phyloP scores from a whole-genome alignment of 2,329 filamentous ascomycete species.

The Cladobotryum protrusum region DNA sequence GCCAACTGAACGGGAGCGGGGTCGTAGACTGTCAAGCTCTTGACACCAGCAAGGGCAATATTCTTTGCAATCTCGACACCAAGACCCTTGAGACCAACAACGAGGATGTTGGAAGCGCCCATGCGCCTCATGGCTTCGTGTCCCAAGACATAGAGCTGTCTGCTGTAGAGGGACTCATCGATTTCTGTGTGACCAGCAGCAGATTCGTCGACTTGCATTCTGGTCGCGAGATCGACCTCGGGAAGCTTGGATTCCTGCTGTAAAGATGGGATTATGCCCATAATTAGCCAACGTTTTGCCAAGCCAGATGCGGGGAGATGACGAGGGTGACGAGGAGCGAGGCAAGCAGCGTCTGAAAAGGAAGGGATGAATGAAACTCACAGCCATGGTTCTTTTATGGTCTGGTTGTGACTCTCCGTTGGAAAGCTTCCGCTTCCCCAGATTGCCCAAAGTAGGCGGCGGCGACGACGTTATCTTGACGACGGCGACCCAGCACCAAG shows the following conservation, averaged over 20 bases:
- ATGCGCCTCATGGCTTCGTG: constrained; percentile 97
- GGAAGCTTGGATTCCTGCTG: constrained; percentile 46
- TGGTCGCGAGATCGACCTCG: constrained; percentile 56
- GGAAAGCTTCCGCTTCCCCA: constrained; percentile 64
- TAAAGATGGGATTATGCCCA: neutral
- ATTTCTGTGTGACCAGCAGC: constrained; percentile 53
- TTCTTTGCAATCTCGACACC: constrained; percentile 99
- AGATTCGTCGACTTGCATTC: constrained; percentile 60
- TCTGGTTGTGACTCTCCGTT: constrained; percentile 51
- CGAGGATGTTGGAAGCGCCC: constrained; percentile 88
- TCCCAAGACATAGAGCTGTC: constrained; percentile 65
- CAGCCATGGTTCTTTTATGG: constrained; percentile 56
- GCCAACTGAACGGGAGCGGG: constrained; percentile 75
- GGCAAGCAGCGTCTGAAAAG: neutral
- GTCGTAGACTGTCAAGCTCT: constrained; percentile 91
- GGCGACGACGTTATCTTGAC: constrained; percentile 31
- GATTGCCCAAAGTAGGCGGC: constrained; percentile 37
- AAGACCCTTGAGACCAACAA: constrained; percentile 86
- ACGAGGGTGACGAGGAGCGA: neutral
- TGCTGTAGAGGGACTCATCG: constrained; percentile 68
- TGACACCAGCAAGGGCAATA: constrained; percentile 94
- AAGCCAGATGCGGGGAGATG: neutral
- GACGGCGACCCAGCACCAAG: constrained; percentile 27
- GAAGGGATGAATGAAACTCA: constrained; percentile 32
- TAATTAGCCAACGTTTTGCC: neutral